Percentiles rank a stretch among this genome's conserved stretches.
These are phyloP conservation scores for Populus hybrid DNA, from an alignment of 441 rosid genomes.

Conservation along the genomic window DNA sequence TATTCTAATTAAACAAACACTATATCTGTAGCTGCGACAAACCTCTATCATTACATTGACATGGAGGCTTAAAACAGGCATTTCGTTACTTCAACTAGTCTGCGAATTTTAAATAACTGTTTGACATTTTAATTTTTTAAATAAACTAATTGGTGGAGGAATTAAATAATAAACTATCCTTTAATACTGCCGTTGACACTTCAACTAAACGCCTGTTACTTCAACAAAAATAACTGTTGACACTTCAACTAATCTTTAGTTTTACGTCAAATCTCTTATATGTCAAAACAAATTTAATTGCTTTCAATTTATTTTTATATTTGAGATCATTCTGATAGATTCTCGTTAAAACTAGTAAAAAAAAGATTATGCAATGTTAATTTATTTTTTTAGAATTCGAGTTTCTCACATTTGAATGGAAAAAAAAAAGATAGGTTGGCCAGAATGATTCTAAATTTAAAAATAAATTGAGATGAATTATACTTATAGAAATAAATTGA, in stretches of 20 bases:
- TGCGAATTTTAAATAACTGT: background rate
- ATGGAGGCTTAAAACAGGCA: background rate
- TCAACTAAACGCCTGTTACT: no score
- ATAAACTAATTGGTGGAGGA: background rate
- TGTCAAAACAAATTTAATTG: no score
- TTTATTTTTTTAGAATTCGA: background rate
- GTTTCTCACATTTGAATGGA: background rate
- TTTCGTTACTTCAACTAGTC: background rate
- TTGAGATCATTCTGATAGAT: background rate
- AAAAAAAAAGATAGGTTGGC: background rate
- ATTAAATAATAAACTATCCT: background rate
- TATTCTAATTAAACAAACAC: no score
- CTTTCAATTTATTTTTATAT: background rate
- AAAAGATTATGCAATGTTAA: background rate
- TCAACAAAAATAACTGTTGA: no score
- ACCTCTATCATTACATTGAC: background rate
- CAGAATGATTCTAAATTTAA: background rate
- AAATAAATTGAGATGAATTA: no score
- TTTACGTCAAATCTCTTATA: background rate
- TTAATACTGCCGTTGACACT: background rate
- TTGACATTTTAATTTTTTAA: background rate
- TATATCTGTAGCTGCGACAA: background rate
- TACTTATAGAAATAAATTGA: no score
- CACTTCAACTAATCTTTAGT: background rate
- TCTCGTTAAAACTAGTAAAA: background rate